Base-by-base conservation (phyloP, 257 asterid species). In the Scutellaria barbata region DNA sequence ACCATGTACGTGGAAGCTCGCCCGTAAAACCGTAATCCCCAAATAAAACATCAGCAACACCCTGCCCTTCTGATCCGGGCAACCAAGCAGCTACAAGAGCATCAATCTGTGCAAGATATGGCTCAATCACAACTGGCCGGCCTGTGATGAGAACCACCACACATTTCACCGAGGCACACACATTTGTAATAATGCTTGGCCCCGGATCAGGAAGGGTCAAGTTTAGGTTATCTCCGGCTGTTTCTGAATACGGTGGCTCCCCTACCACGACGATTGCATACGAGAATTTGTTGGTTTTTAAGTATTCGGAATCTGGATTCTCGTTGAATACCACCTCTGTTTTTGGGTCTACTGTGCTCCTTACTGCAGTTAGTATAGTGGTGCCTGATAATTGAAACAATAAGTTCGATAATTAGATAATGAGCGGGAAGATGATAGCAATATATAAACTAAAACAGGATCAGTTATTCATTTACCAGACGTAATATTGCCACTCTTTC, bases 41-140 rank as follows among this genome's bases (percentile, higher is more conserved):
- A 16, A 77, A 81, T 53, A 81, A 20, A 22, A 70, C 78, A 74
- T 81, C 85, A 0, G 82, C 80, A 5, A 77, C 71, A 6, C 85
- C 83, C 30, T 71, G 80, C 8, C 85, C 85, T 61, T 81, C 85
- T 0, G 71, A 43, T 35, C 85, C 83, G 5, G 85, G 85, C 10
- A 81, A 72, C 85, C 85, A 81, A 2, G 85, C 85, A 1, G 82
- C 85, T 5, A 81, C 80, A 7, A 81, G 73, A 4, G 82, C 82
- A 10, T 81, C 82, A 10, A 81, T 71, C 13, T 53, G 41, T 1
- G 64, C 33, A 39, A 81, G 66, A 42, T 75, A 77, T 1, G 85
- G 80, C 33, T 81, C 41, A 4, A 81, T 41, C 57, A 77, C 78
- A 0, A 81, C 62, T 0, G 85, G 85, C 0, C 85, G 77, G 3